Base-by-base conservation (phyloP, 805 yeast genomes). In the Kregervanrija delftensis region DNA sequence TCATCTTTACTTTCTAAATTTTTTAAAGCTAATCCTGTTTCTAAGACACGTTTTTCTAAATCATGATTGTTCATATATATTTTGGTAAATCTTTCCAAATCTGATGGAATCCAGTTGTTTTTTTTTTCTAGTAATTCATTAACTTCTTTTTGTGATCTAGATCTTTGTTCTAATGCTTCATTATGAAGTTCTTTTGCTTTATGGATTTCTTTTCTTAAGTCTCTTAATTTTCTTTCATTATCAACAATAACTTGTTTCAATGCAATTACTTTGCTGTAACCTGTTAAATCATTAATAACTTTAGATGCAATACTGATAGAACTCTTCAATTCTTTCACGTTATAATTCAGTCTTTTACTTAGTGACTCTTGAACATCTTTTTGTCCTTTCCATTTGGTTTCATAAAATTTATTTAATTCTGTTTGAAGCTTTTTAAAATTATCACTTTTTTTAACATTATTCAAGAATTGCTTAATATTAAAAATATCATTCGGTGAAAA, bases 71-170 rank as follows among this genome's bases (percentile, higher is more conserved):
- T 79, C 50, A 84, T 75, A 62, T 89, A 93, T 22, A 91, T 61
- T 41, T 74, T 73, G 0, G 99, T 91, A 59, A 93, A 93, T 42
- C 83, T 65, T 54, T 90, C 96, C 40, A 93, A 69, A 62, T 93
- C 99, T 3, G 55, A 55, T 0, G 90, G 69, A 2, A 75, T 62
- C 99, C 99, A 93, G 16, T 75, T 71, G 53, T 83, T 81, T 53
- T 93, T 90, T 41, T 97, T 68, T 52, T 91, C 91, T 34, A 93
- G 65, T 13, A 93, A 67, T 55, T 89, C 96, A 60, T 90, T 93
- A 42, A 93, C 81, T 53, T 87, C 89, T 44, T 80, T 76, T 59
- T 95, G 99, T 33, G 91, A 81, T 11, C 65, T 65, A 0, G 86
- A 72, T 49, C 96, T 72, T 35, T 66, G 63, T 14, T 75, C 74